Evolutionary conservation across 805 yeast species (phyloP).

Genomic region (Hanseniaspora jakobsenii): DNA sequence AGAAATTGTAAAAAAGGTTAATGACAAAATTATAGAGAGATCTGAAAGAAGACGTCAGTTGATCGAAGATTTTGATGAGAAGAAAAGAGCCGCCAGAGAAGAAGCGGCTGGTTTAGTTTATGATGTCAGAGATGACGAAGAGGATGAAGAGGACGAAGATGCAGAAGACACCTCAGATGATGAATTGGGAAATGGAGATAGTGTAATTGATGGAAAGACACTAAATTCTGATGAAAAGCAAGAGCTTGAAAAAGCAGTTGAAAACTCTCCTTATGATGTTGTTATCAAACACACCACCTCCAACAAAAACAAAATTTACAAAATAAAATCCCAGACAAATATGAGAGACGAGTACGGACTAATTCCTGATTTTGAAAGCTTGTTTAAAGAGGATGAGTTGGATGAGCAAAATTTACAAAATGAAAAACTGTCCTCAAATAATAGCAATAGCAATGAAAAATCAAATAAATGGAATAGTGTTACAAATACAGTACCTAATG

Average conservation of each 20-base stretch:
- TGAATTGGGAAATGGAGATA: conserved; percentile 17
- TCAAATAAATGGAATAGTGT: not conserved
- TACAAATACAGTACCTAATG: conserved; percentile 2
- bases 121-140: conserved; percentile 23
- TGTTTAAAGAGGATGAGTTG: conserved; percentile 29
- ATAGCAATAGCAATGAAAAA: too few species aligned
- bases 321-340: conserved; percentile 43
- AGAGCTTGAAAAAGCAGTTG: conserved; percentile 19
- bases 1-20: conserved; percentile 15
- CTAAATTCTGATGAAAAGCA: conserved; percentile 21
- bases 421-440: not conserved
- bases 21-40: conserved; percentile 17
- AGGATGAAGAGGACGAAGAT: conserved; percentile 25
- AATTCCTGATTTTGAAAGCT: conserved; percentile 53
- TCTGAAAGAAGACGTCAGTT: conserved; percentile 20
- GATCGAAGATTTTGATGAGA: conserved; percentile 21
- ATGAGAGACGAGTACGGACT: conserved; percentile 81
- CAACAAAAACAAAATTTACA: conserved; percentile 55
- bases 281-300: conserved; percentile 20
- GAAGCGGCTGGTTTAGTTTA: conserved; percentile 15
- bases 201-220: conserved; percentile 21
- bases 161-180: conserved; percentile 18
- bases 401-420: conserved; percentile 26
- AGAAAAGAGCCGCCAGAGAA: conserved; percentile 9
- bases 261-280: conserved; percentile 23